phyloP scores from a whole-genome alignment of 768 basidiomycete genomes.

The Pleurotus salmoneostramineus region DNA sequence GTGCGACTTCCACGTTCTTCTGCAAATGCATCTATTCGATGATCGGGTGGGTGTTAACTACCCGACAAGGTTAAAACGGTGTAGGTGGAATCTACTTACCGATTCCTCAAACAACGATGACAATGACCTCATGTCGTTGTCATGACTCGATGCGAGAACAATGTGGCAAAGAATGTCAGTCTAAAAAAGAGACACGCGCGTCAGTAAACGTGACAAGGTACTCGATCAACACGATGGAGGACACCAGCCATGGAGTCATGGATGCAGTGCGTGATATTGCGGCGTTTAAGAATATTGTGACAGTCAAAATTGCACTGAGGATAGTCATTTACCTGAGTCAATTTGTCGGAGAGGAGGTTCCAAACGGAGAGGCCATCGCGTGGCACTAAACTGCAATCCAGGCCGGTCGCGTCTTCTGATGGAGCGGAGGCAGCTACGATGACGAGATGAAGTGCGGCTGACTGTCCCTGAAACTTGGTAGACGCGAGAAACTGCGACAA shows the following conservation, averaged over 20 bases:
- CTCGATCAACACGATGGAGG: too few relatives aligned
- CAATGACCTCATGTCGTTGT: slow-evolving; percentile 44
- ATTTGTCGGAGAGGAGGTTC: slow-evolving; percentile 35
- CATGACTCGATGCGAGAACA: slow-evolving; percentile 42
- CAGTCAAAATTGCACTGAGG: not conserved
- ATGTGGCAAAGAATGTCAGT: slow-evolving; percentile 55
- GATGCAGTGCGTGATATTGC: too few relatives aligned
- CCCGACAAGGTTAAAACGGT: not conserved
- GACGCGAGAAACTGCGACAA: slow-evolving; percentile 29
- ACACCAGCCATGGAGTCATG: not conserved
- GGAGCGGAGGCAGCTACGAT: slow-evolving; percentile 51
- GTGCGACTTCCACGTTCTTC: slow-evolving; percentile 30
- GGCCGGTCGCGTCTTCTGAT: slow-evolving; percentile 18
- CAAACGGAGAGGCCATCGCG: slow-evolving; percentile 32
- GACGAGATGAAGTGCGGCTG: slow-evolving; percentile 44
- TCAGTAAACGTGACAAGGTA: not conserved
- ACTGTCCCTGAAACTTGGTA: slow-evolving; percentile 21
- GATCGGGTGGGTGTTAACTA: slow-evolving; percentile 6
- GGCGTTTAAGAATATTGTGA: too few relatives aligned
- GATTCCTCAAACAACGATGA: slow-evolving; percentile 44
- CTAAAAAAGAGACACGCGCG: slow-evolving; percentile 24
- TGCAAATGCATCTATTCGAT: slow-evolving; percentile 33
- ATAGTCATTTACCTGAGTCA: slow-evolving; percentile 38
- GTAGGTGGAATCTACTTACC: slow-evolving; percentile 23
- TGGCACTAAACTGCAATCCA: slow-evolving; percentile 19